Conservation (phyloP, 2,329 filamentous ascomycete genomes). For the Claviceps sorghi region DNA sequence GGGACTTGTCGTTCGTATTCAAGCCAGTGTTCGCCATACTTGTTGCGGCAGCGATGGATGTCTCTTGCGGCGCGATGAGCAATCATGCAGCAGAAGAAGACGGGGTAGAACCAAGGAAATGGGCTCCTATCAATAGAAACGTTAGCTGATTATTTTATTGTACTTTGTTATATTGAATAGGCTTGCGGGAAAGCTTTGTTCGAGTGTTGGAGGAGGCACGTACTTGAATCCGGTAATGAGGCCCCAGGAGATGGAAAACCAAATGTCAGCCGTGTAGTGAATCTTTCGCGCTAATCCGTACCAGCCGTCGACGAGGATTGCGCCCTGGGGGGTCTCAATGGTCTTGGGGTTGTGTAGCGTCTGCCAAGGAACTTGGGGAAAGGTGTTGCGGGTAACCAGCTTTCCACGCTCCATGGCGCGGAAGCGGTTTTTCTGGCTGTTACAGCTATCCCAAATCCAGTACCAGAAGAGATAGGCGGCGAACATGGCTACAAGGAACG, state of each 20-base stretch:
- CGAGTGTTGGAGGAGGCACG: slow-evolving; percentile 1
- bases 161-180: background rate
- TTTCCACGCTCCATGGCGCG: slow-evolving; percentile 64
- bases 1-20: slow-evolving; percentile 69
- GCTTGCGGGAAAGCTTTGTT: background rate
- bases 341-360: slow-evolving; percentile 65
- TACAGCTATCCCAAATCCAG: slow-evolving; percentile 85
- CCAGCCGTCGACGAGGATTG: slow-evolving; percentile 75
- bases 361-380: slow-evolving; percentile 85
- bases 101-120: slow-evolving; percentile 82
- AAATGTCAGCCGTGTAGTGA: slow-evolving; percentile 34
- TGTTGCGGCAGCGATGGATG: slow-evolving; percentile 59
- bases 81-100: slow-evolving; percentile 76
- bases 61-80: slow-evolving; percentile 63
- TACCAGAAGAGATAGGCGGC: slow-evolving; percentile 67
- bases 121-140: slow-evolving; percentile 35
- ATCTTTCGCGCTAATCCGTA: slow-evolving; percentile 57
- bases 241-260: slow-evolving; percentile 37
- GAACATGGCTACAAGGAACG: slow-evolving; percentile 50
- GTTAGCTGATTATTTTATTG: slow-evolving; percentile 5
- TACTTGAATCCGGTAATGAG: slow-evolving; percentile 35
- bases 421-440: slow-evolving; percentile 90
- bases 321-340: slow-evolving; percentile 58
- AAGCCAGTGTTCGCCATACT: slow-evolving; percentile 70
- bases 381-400: slow-evolving; percentile 56